Base-by-base conservation (phyloP, 768 basidiomycete species). In the Mycena leptocephala region DNA sequence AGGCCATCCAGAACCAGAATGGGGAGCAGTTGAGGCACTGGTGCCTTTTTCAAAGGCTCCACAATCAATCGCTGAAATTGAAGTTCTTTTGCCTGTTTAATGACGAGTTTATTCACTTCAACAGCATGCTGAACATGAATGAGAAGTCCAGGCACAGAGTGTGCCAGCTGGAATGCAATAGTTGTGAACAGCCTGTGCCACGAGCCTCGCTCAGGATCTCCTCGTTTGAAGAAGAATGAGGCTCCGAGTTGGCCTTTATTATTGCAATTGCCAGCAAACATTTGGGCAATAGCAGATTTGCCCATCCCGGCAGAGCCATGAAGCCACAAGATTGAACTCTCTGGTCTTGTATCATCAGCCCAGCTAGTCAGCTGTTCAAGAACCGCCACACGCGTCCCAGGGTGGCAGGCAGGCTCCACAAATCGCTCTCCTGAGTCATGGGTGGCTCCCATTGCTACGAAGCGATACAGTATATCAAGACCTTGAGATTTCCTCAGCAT, bases 181-280 rank as follows among this genome's bases (percentile, higher is more conserved):
- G 85, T 84, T 4, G 84, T 76, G 13, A 85, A 46, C 1, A 85
- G 74, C 28, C 75, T 75, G 18, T 71, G 73, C 20, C 77, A 79
- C 11, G 80, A 79, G 1, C 77, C 77, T 2, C 83, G 79, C 51
- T 79, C 80, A 18, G 79, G 63, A 62, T 80, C 79, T 33, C 79
- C 78, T 18, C 82, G 78, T 2, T 81, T 83, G 78, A 86, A 85
- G 69, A 85, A 86, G 78, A 86, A 85, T 56, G 82, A 81, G 0
- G 81, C 84, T 28, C 79, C 83, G 3, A 86, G 78, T 18, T 13
- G 62, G 43, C 62, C 70, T 39, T 20, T 32, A 39, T 61, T 72
- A 70, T 37, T 79, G 58, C 80, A 76, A 16, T 41, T 11, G 32
- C 77, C 74, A 2, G 79, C 76, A 11, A 81, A 39, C 8, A 79